Evolutionary conservation across 2,329 filamentous ascomycete genomes (phyloP).

Genomic region (Exophiala dermatitidis): DNA sequence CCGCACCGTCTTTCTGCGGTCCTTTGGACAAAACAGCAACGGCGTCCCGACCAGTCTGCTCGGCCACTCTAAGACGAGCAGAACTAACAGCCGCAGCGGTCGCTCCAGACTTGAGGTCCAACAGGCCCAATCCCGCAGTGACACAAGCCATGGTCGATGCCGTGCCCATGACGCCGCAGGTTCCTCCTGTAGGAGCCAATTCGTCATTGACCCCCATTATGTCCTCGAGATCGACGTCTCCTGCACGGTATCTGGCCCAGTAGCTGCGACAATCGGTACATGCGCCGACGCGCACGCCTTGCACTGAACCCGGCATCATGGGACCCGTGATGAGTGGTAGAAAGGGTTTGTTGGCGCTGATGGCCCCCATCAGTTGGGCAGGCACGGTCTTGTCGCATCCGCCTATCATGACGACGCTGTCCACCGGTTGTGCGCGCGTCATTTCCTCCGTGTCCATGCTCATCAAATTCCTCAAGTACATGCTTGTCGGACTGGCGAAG

Average conservation of each 20-base stretch:
- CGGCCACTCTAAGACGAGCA: constrained; percentile 46
- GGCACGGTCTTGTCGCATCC: constrained; percentile 70
- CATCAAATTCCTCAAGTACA: constrained; percentile 69
- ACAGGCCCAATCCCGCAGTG: constrained; percentile 47
- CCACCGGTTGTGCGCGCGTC: constrained; percentile 63
- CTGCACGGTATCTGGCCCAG: constrained; percentile 62
- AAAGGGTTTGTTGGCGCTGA: constrained; percentile 66
- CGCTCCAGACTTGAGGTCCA: constrained; percentile 45
- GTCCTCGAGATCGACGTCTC: constrained; percentile 62
- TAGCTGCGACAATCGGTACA: constrained; percentile 70
- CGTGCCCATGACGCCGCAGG: constrained; percentile 53
- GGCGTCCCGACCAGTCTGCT: constrained; percentile 47
- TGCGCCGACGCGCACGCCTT: constrained; percentile 59
- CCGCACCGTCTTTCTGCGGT: constrained; percentile 30
- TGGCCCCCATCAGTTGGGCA: constrained; percentile 67
- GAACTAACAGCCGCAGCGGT: constrained; percentile 50
- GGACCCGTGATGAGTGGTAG: constrained; percentile 63
- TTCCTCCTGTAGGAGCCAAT: constrained; percentile 57
- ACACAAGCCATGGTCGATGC: constrained; percentile 53
- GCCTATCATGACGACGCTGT: constrained; percentile 61
- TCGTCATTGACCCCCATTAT: constrained; percentile 65
- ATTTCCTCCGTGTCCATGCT: constrained; percentile 76
- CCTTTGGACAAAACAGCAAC: constrained; percentile 38
- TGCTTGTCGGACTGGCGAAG: constrained; percentile 64
- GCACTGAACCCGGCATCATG: constrained; percentile 62